Evolutionary conservation across 2,329 filamentous ascomycete genomes (phyloP).

Genomic region (Ploettnerulaceae sp.): DNA sequence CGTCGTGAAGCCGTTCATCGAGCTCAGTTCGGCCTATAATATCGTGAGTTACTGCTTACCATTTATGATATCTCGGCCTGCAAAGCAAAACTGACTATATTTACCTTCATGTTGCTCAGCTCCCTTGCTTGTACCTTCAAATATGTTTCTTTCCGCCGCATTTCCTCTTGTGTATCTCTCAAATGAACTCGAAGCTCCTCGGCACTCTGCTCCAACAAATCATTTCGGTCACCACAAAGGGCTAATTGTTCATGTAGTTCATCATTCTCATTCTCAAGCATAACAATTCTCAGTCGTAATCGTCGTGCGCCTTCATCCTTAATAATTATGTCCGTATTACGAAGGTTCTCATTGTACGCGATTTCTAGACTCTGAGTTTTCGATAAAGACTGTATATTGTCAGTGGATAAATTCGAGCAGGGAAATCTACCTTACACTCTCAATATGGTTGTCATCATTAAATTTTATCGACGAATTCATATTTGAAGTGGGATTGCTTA

Average conservation of each 20-base stretch:
- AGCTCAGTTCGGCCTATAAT: slow-evolving; percentile 62
- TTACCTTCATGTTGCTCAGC: slow-evolving; percentile 51
- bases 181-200: slow-evolving; percentile 46
- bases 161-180: slow-evolving; percentile 41
- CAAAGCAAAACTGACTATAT: slow-evolving; percentile 7
- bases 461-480: slow-evolving; percentile 31
- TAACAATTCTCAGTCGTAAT: slow-evolving; percentile 61
- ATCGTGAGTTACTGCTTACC: neutral
- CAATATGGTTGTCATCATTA: slow-evolving; percentile 27
- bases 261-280: slow-evolving; percentile 72
- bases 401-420: slow-evolving; percentile 7
- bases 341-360: slow-evolving; percentile 60
- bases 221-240: slow-evolving; percentile 55
- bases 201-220: slow-evolving; percentile 46
- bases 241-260: slow-evolving; percentile 59
- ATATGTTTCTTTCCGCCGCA: slow-evolving; percentile 34
- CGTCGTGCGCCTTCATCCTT: slow-evolving; percentile 72
- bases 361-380: slow-evolving; percentile 53
- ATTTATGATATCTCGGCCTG: neutral
- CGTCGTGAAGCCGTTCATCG: slow-evolving; percentile 60
- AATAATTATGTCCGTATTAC: slow-evolving; percentile 61
- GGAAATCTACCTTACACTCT: slow-evolving; percentile 23
- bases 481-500: slow-evolving; percentile 6
- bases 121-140: slow-evolving; percentile 49
- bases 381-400: slow-evolving; percentile 28